Evolutionary conservation across 1,284 basidiomycete genomes (phyloP).

Genomic region (Apiotrichum brassicae): DNA sequence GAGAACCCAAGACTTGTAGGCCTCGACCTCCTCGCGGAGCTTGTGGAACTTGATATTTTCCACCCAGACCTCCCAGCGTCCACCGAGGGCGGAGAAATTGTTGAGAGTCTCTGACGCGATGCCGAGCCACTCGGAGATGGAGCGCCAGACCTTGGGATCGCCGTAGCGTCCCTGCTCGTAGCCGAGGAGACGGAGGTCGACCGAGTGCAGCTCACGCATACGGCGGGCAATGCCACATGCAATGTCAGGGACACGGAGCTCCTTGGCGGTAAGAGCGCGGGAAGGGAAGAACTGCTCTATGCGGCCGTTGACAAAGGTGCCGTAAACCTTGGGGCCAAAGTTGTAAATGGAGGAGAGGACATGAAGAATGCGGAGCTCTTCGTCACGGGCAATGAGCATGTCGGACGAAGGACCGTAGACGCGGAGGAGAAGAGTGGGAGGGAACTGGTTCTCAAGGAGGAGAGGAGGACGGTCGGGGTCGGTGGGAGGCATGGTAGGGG

Average conservation of each 20-base stretch:
- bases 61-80: constrained; percentile 39
- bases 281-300: constrained; percentile 91
- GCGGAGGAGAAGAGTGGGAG: constrained; percentile 69
- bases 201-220: constrained; percentile 89
- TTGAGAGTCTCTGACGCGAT: constrained; percentile 33
- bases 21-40: constrained; percentile 38
- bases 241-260: constrained; percentile 66
- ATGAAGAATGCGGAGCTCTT: constrained; percentile 79
- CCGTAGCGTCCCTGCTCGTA: constrained; percentile 52
- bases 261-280: constrained; percentile 63
- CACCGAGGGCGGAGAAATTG: constrained; percentile 24
- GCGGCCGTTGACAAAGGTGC: constrained; percentile 87
- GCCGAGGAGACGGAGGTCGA: constrained; percentile 65
- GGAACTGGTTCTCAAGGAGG: constrained; percentile 33
- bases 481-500: constrained; percentile 40
- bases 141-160: constrained; percentile 54
- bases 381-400: constrained; percentile 72
- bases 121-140: constrained; percentile 58
- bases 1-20: constrained; percentile 38
- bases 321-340: constrained; percentile 84
- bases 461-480: constrained; percentile 34
- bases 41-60: constrained; percentile 38
- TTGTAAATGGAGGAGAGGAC: constrained; percentile 75
- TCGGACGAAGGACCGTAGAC: constrained; percentile 84
- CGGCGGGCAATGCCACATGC: constrained; percentile 78